Conservation (phyloP, 140 eudicot genomes). For the Anethum foeniculum region DNA sequence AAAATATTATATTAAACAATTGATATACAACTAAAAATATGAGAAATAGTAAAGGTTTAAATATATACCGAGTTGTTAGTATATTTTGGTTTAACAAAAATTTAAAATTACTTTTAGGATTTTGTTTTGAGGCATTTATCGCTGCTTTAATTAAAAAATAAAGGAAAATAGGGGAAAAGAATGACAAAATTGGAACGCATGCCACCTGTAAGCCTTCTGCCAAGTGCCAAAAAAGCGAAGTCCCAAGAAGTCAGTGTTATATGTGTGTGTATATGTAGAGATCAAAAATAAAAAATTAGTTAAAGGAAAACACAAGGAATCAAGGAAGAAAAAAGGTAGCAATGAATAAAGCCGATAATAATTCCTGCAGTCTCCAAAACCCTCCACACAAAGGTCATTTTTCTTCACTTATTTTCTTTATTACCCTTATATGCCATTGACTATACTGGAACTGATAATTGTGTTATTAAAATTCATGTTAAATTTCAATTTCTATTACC, state of each 20-base stretch:
- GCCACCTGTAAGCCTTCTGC: not conserved
- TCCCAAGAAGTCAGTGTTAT: not conserved
- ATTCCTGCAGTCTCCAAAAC: not conserved
- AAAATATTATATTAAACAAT: too few species aligned
- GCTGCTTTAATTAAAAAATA: too few species aligned
- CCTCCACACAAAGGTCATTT: not conserved
- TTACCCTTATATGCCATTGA: not conserved
- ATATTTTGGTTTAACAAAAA: too few species aligned
- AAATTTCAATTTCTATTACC: too few species aligned
- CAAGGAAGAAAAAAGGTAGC: not conserved
- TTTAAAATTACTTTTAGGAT: too few species aligned
- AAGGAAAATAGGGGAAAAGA: not conserved
- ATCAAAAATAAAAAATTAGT: too few species aligned
- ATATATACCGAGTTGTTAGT: too few species aligned
- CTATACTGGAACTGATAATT: not conserved
- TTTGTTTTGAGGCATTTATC: too few species aligned
- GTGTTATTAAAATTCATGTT: not conserved
- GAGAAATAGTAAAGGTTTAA: too few species aligned
- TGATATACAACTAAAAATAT: too few species aligned
- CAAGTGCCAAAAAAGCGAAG: not conserved
- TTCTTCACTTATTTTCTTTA: too few species aligned
- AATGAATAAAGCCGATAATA: not conserved
- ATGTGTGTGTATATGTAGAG: not conserved
- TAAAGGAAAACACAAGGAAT: not conserved
- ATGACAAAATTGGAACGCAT: not conserved